Base-by-base conservation (phyloP, 1,284 basidiomycete species). In the Fomitopsis pinicola region DNA sequence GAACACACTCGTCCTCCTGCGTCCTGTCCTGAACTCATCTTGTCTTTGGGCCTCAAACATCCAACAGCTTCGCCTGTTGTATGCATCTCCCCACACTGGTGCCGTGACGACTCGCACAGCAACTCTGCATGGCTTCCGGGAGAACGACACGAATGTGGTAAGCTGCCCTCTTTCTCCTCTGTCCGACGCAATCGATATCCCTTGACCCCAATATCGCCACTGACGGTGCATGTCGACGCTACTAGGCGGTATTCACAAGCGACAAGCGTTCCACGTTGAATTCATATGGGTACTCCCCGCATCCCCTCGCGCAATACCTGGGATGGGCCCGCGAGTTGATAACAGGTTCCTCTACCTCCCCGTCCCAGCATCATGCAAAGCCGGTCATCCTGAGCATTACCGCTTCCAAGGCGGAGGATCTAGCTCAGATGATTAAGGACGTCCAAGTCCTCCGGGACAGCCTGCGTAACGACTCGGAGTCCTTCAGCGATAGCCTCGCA, bases 281-380 rank as follows among this genome's bases (percentile, higher is more conserved):
- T 70, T 88, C 87, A 1, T 93, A 89, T 70, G 91, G 90, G 28
- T 94, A 92, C 74, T 92, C 89, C 9, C 92, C 91, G 0, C 78
- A 87, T 68, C 84, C 88, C 4, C 78, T 94, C 35, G 69, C 77
- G 12, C 69, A 72, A 30, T 94, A 93, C 73, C 69, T 92, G 44
- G 72, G 71, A 56, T 91, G 87, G 86, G 76, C 90, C 42, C 77
- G 82, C 55, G 64, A 72, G 12, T 77, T 91, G 59, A 76, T 90
- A 64, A 71, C 72, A 26, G 63, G 61, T 15, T 61, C 67, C 5
- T 68, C 57, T 17, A 56, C 63, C 30, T 73, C 57, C 1, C 42
- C 45, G 53, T 38, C 48, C 28, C 17, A 28, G 19, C 22, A 15
- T n/a, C 66, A 26, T 14, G 22, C 7, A 62, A 94, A 94, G 69